These are phyloP conservation scores for Dianthus caryophyllus DNA, from an alignment of 148 eudicot species.

Conservation along the genomic window DNA sequence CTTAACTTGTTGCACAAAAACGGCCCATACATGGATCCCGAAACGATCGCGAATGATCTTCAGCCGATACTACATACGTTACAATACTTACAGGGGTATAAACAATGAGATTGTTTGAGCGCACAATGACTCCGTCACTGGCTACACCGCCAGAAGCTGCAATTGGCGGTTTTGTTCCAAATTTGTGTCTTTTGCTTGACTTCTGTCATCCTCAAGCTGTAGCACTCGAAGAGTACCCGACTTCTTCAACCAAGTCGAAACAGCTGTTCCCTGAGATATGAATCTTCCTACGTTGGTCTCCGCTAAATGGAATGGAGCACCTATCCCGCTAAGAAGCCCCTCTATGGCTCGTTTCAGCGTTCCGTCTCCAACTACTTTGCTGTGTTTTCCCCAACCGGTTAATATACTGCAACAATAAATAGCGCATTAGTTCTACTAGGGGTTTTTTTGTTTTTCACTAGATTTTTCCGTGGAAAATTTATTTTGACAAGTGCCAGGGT, in stretches of 20 bases:
- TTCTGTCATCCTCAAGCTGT: slow-evolving; percentile 67
- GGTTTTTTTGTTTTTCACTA: not conserved
- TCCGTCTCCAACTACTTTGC: slow-evolving; percentile 90
- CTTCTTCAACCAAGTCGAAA: slow-evolving; percentile 77
- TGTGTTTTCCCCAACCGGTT: slow-evolving; percentile 99
- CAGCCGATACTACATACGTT: slow-evolving; percentile 11
- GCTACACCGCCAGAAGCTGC: slow-evolving; percentile 39
- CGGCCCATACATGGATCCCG: not conserved
- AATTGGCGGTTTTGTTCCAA: slow-evolving; percentile 34
- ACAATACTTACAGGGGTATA: slow-evolving; percentile 26
- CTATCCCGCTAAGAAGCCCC: slow-evolving; percentile 63
- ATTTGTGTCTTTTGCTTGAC: slow-evolving; percentile 20
- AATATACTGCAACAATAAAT: slow-evolving; percentile 51
- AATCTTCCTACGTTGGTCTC: slow-evolving; percentile 83
- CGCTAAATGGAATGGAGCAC: slow-evolving; percentile 70
- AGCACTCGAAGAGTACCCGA: slow-evolving; percentile 63
- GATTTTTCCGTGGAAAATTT: not conserved
- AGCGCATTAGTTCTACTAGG: not conserved
- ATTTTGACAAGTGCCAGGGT: not conserved
- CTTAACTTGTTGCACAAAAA: slow-evolving; percentile 12
- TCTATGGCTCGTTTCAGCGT: slow-evolving; percentile 74
- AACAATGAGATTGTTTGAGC: not conserved
- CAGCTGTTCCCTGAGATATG: slow-evolving; percentile 67
- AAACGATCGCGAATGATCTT: not conserved
- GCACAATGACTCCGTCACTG: not conserved